Percentiles rank a stretch among this genome's conserved stretches.
Evolutionary conservation across 441 rosid species (phyloP).

Genomic region (Aquilaria agallochum): DNA sequence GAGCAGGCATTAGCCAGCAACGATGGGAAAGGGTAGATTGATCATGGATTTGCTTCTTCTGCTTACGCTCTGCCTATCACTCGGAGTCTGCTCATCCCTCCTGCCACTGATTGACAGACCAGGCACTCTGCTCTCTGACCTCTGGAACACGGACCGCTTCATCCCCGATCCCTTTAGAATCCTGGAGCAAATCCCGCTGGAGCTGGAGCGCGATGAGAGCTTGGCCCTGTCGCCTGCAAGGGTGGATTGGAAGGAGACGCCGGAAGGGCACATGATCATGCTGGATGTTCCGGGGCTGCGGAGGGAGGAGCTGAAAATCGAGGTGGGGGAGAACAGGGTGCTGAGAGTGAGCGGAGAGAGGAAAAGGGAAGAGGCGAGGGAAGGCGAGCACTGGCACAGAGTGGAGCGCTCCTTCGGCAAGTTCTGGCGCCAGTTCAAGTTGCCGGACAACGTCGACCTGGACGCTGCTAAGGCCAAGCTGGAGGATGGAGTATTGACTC

Average conservation of each 20-base stretch:
- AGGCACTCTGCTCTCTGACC: conserved; percentile 31
- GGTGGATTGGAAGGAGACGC: conserved; percentile 89
- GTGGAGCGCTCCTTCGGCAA: conserved; percentile 66
- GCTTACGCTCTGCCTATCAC: conserved; percentile 17
- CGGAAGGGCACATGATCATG: conserved; percentile 48
- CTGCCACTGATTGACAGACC: conserved; percentile 40
- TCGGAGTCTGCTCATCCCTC: conserved; percentile 27
- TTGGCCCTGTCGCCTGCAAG: conserved; percentile 44
- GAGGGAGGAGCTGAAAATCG: conserved; percentile 68
- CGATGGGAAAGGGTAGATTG: conserved; percentile 13
- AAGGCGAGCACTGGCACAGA: conserved; percentile 74
- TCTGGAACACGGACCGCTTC: conserved; percentile 30
- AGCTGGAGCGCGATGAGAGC: conserved; percentile 42
- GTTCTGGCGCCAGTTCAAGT: conserved; percentile 72
- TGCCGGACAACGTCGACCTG: conserved; percentile 70
- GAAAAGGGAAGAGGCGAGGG: conserved; percentile 55
- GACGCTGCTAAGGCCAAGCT: conserved; percentile 59
- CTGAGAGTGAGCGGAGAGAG: conserved; percentile 72
- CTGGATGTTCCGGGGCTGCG: conserved; percentile 76
- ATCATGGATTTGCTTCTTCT: conserved; percentile 13
- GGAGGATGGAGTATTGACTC: conserved; percentile 60
- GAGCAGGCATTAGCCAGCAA: conserved; percentile 2
- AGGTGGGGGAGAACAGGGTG: conserved; percentile 57
- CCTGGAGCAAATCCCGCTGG: conserved; percentile 62
- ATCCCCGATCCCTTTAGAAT: conserved; percentile 50